Conservation (phyloP, 1,139 yeast species). For the Saccharomyces hybrid region DNA sequence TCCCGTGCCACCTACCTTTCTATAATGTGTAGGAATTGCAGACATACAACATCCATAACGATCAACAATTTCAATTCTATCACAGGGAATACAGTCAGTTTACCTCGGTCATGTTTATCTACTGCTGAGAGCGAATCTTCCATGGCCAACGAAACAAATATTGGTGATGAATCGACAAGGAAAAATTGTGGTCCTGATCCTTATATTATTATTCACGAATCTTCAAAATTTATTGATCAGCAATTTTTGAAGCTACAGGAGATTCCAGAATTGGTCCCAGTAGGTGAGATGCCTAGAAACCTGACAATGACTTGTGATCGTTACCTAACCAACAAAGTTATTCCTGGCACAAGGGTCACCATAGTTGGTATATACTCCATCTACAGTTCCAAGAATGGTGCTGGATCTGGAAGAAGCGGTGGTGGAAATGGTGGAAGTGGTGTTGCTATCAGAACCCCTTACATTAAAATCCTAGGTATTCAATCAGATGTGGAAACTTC, state of each 20-base stretch:
- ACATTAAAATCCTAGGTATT: slow-evolving; percentile 77
- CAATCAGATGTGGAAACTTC: slow-evolving; percentile 75
- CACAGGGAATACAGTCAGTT: slow-evolving; percentile 56
- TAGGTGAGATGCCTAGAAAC: slow-evolving; percentile 98
- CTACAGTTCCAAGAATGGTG: slow-evolving; percentile 54
- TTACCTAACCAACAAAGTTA: slow-evolving; percentile 78
- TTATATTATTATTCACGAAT: slow-evolving; percentile 86
- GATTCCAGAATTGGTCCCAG: slow-evolving; percentile 96
- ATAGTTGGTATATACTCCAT: slow-evolving; percentile 88
- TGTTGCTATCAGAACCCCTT: slow-evolving; percentile 91
- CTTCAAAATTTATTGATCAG: slow-evolving; percentile 86
- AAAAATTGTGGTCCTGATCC: slow-evolving; percentile 86
- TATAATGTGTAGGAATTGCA: slow-evolving; percentile 80
- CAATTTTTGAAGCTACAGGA: slow-evolving; percentile 91
- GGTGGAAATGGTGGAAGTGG: slow-evolving; percentile 30
- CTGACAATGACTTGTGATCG: slow-evolving; percentile 83
- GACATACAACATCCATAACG: slow-evolving; percentile 68
- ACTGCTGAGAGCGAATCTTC: slow-evolving; percentile 13
- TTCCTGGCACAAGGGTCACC: slow-evolving; percentile 93
- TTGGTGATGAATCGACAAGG: slow-evolving; percentile 37
- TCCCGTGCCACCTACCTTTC: slow-evolving; percentile 84
- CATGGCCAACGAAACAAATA: slow-evolving; percentile 10
- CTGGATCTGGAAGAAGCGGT: slow-evolving; percentile 15
- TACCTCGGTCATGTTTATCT: slow-evolving; percentile 64
- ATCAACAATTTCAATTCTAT: slow-evolving; percentile 53